These are phyloP conservation scores for Fusarium secorum DNA, from an alignment of 2,329 filamentous ascomycete genomes.

Conservation along the genomic window DNA sequence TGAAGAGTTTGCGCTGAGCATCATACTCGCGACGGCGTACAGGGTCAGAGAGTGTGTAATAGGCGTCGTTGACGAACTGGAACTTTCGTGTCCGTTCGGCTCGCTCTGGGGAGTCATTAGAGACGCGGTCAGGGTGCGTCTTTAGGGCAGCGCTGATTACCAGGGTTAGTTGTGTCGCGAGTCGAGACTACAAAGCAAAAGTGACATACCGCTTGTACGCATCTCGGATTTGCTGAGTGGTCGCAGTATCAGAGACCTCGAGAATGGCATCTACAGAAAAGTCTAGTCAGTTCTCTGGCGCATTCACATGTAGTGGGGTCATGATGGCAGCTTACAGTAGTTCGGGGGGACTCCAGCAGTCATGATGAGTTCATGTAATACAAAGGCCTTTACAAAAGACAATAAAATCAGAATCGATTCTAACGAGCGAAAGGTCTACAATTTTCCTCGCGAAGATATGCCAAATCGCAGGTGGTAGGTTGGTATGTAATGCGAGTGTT, in stretches of 20 bases:
- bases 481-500: slow-evolving; percentile 6
- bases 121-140: slow-evolving; percentile 91
- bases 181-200: not conserved
- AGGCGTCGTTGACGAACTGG: slow-evolving; percentile 91
- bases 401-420: not conserved
- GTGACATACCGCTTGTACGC: slow-evolving; percentile 83
- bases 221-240: slow-evolving; percentile 84
- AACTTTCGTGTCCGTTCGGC: slow-evolving; percentile 83
- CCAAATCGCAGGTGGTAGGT: slow-evolving; percentile 16
- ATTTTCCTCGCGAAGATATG: slow-evolving; percentile 1
- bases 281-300: slow-evolving; percentile 21
- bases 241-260: slow-evolving; percentile 76
- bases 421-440: slow-evolving; percentile 9
- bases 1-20: slow-evolving; percentile 58
- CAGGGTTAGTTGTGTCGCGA: slow-evolving; percentile 19
- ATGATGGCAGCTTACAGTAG: slow-evolving; percentile 60
- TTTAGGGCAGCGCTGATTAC: slow-evolving; percentile 80
- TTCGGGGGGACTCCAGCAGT: slow-evolving; percentile 58
- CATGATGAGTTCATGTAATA: slow-evolving; percentile 41
- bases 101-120: slow-evolving; percentile 84
- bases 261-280: slow-evolving; percentile 71
- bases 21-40: slow-evolving; percentile 85
- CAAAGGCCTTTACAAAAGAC: not conserved
- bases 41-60: slow-evolving; percentile 87
- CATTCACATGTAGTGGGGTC: slow-evolving; percentile 20